Conservation (phyloP, 805 yeast genomes). For the Scheffersomyces lignosus region DNA sequence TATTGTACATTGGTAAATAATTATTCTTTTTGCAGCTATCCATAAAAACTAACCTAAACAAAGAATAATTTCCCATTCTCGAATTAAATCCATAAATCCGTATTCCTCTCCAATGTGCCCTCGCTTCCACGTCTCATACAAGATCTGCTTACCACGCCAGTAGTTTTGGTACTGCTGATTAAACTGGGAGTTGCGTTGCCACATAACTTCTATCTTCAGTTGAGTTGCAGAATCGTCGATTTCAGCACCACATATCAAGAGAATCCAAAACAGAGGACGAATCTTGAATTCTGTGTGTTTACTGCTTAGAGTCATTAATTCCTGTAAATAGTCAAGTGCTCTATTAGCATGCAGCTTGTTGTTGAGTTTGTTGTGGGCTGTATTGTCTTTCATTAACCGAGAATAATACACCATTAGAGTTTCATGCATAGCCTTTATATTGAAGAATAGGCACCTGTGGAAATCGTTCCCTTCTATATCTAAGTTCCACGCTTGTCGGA, state of each 20-base stretch:
- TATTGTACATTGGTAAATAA: no score
- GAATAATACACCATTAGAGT: conserved; percentile 45
- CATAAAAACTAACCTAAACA: conserved; percentile 33
- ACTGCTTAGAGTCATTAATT: not conserved
- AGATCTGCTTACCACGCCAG: conserved; percentile 57
- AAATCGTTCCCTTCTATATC: conserved; percentile 21
- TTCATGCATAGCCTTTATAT: conserved; percentile 40
- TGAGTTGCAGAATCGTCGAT: conserved; percentile 36
- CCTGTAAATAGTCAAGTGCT: conserved; percentile 4
- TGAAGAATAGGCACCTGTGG: conserved; percentile 43
- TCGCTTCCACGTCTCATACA: conserved; percentile 52
- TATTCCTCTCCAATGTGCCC: conserved; percentile 33
- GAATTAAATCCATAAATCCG: conserved; percentile 54
- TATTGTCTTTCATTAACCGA: conserved; percentile 40
- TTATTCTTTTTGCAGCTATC: no score
- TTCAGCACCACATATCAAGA: conserved; percentile 40
- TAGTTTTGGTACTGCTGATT: conserved; percentile 31
- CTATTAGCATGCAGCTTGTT: conserved; percentile 4
- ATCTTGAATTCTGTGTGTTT: conserved; percentile 16
- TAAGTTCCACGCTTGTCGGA: conserved; percentile 41
- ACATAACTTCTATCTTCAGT: conserved; percentile 29
- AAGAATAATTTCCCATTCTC: conserved; percentile 52
- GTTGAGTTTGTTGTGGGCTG: not conserved
- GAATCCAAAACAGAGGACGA: conserved; percentile 49
- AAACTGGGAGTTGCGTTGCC: conserved; percentile 25